Conservation (phyloP, 2,329 filamentous ascomycete genomes). For the Phyllosticta capitalensis region DNA sequence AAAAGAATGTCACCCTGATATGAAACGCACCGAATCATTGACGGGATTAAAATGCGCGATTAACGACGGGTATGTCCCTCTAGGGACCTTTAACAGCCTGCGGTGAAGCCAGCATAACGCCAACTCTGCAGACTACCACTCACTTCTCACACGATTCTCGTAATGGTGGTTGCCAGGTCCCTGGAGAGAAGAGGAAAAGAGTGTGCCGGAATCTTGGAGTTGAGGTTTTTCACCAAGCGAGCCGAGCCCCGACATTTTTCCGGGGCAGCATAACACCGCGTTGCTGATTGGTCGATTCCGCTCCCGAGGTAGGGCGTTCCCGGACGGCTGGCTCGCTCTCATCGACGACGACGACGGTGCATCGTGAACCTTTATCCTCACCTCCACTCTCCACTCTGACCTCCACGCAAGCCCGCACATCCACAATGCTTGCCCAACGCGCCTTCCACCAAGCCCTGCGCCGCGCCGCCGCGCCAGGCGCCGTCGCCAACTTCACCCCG, state of each 20-base stretch:
- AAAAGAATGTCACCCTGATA: slow-evolving; percentile 45
- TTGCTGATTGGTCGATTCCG: not conserved
- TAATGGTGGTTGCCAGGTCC: slow-evolving; percentile 32
- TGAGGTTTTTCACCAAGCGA: not conserved
- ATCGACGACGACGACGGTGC: not conserved
- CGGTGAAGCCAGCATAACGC: slow-evolving; percentile 31
- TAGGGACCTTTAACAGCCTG: slow-evolving; percentile 29
- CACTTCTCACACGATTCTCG: slow-evolving; percentile 1
- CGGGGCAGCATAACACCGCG: not conserved
- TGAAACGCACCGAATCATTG: slow-evolving; percentile 41
- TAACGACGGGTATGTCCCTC: slow-evolving; percentile 43
- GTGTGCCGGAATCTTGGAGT: not conserved
- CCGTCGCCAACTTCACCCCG: slow-evolving; percentile 30
- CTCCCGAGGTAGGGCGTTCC: slow-evolving; percentile 1
- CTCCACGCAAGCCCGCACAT: slow-evolving; percentile 16
- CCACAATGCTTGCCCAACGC: slow-evolving; percentile 36
- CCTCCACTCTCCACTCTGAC: slow-evolving; percentile 1
- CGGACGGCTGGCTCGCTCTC: not conserved
- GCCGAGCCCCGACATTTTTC: not conserved
- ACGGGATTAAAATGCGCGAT: slow-evolving; percentile 38
- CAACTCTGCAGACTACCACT: slow-evolving; percentile 17
- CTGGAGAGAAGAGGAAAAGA: slow-evolving; percentile 15
- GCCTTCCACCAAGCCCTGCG: slow-evolving; percentile 36
- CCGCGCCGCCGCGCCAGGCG: slow-evolving; percentile 31
- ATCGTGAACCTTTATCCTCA: not conserved